A percentile compares a stretch with the other conserved stretches of the same genome.
Conservation (phyloP, 2,329 filamentous ascomycete genomes). For the Fusarium miscanthi region DNA sequence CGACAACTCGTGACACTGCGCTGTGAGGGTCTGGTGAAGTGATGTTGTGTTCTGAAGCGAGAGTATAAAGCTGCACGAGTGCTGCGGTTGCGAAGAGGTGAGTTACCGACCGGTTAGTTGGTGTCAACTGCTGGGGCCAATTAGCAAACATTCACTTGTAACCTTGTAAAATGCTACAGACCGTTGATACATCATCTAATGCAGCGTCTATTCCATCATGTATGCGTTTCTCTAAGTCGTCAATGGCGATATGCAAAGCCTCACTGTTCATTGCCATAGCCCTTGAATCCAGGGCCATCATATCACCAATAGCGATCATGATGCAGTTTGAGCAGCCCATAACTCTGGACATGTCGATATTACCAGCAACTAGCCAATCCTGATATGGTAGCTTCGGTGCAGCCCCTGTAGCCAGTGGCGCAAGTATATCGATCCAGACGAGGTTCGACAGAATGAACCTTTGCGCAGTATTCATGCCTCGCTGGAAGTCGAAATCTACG, state of each 20-base stretch:
- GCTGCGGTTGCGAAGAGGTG: conserved; percentile 27
- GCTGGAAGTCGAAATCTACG: conserved; percentile 8
- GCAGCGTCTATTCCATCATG: neutral
- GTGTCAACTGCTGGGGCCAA: neutral
- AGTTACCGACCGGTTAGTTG: neutral
- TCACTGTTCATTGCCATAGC: neutral
- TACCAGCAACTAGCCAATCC: conserved; percentile 13
- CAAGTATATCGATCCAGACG: conserved; percentile 39
- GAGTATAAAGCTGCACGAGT: conserved; percentile 26
- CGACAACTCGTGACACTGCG: conserved; percentile 9
- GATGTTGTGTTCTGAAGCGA: neutral
- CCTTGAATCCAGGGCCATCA: neutral
- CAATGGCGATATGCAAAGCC: neutral
- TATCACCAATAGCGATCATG: conserved; percentile 35
- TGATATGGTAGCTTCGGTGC: conserved; percentile 14
- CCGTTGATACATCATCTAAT: neutral
- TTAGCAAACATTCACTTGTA: neutral
- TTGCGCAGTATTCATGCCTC: conserved; percentile 33
- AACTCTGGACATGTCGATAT: conserved; percentile 30
- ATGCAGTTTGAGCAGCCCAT: conserved; percentile 40
- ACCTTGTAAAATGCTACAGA: rapidly evolving
- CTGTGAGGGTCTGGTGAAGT: neutral
- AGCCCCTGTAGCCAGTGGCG: conserved; percentile 19
- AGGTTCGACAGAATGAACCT: conserved; percentile 33
- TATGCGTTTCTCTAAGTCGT: neutral